Base-by-base conservation (phyloP, 495 filamentous ascomycete genomes). In the Aspergillus saccharolyticus region DNA sequence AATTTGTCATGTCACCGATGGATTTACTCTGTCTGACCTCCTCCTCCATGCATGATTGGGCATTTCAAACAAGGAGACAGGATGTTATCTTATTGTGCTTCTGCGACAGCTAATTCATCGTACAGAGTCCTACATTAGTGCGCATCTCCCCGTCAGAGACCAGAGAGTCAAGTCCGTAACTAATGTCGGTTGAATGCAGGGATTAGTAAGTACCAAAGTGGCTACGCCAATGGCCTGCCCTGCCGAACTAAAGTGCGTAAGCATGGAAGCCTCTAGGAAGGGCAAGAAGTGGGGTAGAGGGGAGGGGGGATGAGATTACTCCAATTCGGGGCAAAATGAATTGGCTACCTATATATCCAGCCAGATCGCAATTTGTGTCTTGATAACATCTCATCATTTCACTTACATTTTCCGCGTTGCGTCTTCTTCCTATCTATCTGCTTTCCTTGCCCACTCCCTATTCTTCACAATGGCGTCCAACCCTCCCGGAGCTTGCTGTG, bases 401-500 rank as follows among this genome's bases (percentile, higher is more conserved):
- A 51, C 1, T 46, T 28, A 9, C 25, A 28, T 28, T 4, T 28
- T 9, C 25, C 9, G 9, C 25, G n/a, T n/a, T n/a, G n/a, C 25
- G 9, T 28, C 25, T 28, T 9, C 4, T 28, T 28, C 22, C 39
- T 44, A 17, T 44, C 16, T 20, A 24, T 48, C 46, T n/a, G 15
- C 46, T 18, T 21, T 43, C 45, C 25, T n/a, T 39, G 39, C 24
- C 18, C 39, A 21, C 8, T 55, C 17, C 17, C 15, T 24, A 56
- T 17, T 56, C 3, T 54, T 58, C 64, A 75, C 54, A 44, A 85
- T 85, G 83, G 79, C 83, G 19, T 84, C 82, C 20, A 74, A 83
- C 64, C 74, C 80, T 24, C 82, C 82, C 33, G 75, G 68, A 58
- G 65, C 73, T 52, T 85, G 83, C 74, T 85, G 83, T 61, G 76